Evolutionary conservation across 768 basidiomycete species (phyloP), one percentile per base, ranked within the genome.

Genomic region (Phaeolepiota aurea): DNA sequence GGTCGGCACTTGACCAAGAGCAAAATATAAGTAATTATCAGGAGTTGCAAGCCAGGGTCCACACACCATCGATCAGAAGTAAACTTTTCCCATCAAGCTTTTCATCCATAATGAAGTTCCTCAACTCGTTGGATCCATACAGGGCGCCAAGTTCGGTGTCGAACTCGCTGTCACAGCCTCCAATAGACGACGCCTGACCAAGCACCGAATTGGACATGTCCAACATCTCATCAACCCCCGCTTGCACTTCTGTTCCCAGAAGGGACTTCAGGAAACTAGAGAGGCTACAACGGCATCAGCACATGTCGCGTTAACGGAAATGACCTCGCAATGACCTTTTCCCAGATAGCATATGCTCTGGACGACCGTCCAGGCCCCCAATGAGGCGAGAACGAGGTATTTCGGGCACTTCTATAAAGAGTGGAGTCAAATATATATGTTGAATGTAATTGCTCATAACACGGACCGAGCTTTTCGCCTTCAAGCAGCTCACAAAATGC

Each of bases 51-150:
- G n/a, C n/a, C n/a, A n/a, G n/a, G n/a, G n/a, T n/a, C n/a, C 36
- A 42, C 48, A 19, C 33, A 79, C 82, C 75, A 37, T 80, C 76
- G 76, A 82, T 79, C 16, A 81, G 51, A 43, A 68, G 46, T 23
- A 44, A 53, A 5, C 66, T 63, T 37, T 64, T 68, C 18, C 76
- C 74, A 43, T 79, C 74, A 9, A 84, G 46, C 41, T 56, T 66
- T 47, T 82, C 82, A 35, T 72, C 63, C 47, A 79, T 53, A 19
- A 86, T 74, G 32, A 68, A 50, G 12, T 63, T 56, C 44, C 53
- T 51, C 1, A 58, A 47, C 40, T 63, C 54, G 20, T 40, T 30
- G 10, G 37, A 41, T 22, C 40, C 44, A 20, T 62, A 73, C 13
- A 73, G 51, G 14, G 40, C 52, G 33, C 49, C 50, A 2, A 74